phyloP scores from a whole-genome alignment of 148 eudicot species.

The Tetragonia tetragonoides region DNA sequence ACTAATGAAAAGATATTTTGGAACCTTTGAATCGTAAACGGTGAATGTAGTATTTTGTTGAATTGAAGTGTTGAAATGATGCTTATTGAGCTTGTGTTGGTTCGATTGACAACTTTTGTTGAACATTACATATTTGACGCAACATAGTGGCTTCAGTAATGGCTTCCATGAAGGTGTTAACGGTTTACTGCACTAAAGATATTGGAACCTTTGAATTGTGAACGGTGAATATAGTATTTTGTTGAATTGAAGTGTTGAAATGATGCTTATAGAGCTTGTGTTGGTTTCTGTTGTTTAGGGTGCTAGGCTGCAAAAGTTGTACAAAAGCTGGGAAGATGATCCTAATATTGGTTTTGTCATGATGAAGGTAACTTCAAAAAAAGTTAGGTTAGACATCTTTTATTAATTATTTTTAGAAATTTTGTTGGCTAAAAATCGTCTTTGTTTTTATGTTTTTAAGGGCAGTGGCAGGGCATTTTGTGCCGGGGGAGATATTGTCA shows the following conservation, averaged over 20 bases:
- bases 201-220: neutral
- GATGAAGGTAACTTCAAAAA: conserved; percentile 53
- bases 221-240: neutral
- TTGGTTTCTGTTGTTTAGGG: conserved; percentile 41
- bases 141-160: too few relatives aligned
- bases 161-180: too few relatives aligned
- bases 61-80: neutral
- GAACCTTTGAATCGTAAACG: neutral
- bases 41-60: neutral
- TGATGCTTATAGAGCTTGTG: neutral
- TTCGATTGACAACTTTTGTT: too few relatives aligned
- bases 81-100: conserved; percentile 6
- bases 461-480: conserved; percentile 91
- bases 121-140: too few relatives aligned
- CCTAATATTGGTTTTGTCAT: conserved; percentile 65
- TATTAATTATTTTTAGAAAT: neutral
- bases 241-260: neutral
- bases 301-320: conserved; percentile 55
- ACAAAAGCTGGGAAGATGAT: conserved; percentile 75
- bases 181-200: neutral
- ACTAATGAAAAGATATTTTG: neutral
- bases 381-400: neutral
- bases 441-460: conserved; percentile 42
- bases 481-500: conserved; percentile 86
- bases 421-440: neutral